These are phyloP conservation scores for Vickermania spadyakhi DNA, from an alignment of 208 protist species.

Conservation along the genomic window DNA sequence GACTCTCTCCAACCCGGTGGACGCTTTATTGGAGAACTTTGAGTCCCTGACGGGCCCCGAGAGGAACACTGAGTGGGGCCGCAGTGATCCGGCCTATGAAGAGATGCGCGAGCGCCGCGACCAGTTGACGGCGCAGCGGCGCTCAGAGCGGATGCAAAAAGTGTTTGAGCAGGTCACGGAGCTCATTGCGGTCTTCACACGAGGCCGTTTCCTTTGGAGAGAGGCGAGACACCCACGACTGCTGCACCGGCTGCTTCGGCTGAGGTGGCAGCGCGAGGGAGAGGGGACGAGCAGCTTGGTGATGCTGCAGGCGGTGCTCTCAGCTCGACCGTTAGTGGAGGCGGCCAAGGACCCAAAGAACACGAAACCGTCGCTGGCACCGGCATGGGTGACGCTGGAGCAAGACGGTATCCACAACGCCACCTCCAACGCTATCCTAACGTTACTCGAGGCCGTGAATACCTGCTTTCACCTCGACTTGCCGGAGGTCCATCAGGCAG, in stretches of 20 bases:
- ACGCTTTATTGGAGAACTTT: not conserved
- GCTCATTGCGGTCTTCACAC: constrained; percentile 34
- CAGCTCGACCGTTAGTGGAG: constrained; percentile 6
- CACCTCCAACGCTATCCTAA: constrained; percentile 16
- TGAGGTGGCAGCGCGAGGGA: constrained; percentile 8
- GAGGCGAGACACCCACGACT: constrained; percentile 48
- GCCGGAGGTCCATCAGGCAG: not conserved
- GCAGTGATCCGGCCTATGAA: constrained; percentile 46
- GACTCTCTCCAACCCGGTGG: not conserved
- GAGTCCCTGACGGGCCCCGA: not conserved
- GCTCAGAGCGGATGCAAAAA: constrained; percentile 65
- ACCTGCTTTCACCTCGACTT: constrained; percentile 12
- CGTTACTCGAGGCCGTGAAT: constrained; percentile 11
- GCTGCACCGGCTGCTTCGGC: constrained; percentile 26
- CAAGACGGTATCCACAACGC: constrained; percentile 20
- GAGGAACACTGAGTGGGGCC: constrained; percentile 19
- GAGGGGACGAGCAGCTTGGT: constrained; percentile 1
- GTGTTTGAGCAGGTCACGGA: constrained; percentile 27
- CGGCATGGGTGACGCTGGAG: constrained; percentile 22
- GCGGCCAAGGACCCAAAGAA: constrained; percentile 6
- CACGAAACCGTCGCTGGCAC: constrained; percentile 9
- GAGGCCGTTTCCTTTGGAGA: constrained; percentile 45
- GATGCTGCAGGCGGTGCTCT: constrained; percentile 8
- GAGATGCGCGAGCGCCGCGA: constrained; percentile 66
- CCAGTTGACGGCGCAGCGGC: constrained; percentile 55